phyloP scores from a whole-genome alignment of 2,329 filamentous ascomycete species.

The Paraconiothyrium brasiliense region DNA sequence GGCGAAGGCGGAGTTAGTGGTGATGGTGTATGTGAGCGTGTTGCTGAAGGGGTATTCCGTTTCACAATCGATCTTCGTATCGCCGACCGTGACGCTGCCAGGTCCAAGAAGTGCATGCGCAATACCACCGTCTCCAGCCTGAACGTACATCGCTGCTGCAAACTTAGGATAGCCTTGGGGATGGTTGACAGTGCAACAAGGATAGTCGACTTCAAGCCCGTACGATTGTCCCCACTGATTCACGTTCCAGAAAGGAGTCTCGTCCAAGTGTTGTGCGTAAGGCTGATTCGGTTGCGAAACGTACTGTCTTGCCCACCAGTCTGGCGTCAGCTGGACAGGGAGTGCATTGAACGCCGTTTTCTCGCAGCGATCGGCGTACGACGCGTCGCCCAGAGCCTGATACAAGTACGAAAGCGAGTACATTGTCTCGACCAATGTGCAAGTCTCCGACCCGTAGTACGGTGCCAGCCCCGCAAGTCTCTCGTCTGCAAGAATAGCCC shows the following conservation, averaged over 20 bases:
- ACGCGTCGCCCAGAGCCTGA: conserved; percentile 56
- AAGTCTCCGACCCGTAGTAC: conserved; percentile 58
- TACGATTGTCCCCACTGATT: conserved; percentile 50
- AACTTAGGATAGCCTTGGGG: conserved; percentile 67
- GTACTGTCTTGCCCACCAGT: conserved; percentile 68
- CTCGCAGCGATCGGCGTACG: conserved; percentile 63
- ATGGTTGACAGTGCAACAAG: conserved; percentile 69
- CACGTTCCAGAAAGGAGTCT: conserved; percentile 11
- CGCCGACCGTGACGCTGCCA: conserved; percentile 50
- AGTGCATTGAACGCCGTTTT: conserved; percentile 65
- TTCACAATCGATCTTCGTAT: conserved; percentile 57
- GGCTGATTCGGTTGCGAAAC: conserved; percentile 65
- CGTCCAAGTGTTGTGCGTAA: conserved; percentile 53
- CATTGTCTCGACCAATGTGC: conserved; percentile 62
- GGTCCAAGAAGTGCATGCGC: conserved; percentile 63
- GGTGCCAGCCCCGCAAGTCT: conserved; percentile 57
- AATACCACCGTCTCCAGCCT: conserved; percentile 55
- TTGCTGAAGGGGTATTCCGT: conserved; percentile 62
- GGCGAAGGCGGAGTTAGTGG: conserved; percentile 48
- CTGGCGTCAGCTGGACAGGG: conserved; percentile 60
- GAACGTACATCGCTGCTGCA: conserved; percentile 59
- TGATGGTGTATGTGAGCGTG: conserved; percentile 53
- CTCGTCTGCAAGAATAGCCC: conserved; percentile 62
- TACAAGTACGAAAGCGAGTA: conserved; percentile 63
- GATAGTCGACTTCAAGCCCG: conserved; percentile 61